Percentiles rank a stretch among this genome's conserved stretches.
Evolutionary conservation across 208 protist species (phyloP).

Genomic region (Leishmania major): DNA sequence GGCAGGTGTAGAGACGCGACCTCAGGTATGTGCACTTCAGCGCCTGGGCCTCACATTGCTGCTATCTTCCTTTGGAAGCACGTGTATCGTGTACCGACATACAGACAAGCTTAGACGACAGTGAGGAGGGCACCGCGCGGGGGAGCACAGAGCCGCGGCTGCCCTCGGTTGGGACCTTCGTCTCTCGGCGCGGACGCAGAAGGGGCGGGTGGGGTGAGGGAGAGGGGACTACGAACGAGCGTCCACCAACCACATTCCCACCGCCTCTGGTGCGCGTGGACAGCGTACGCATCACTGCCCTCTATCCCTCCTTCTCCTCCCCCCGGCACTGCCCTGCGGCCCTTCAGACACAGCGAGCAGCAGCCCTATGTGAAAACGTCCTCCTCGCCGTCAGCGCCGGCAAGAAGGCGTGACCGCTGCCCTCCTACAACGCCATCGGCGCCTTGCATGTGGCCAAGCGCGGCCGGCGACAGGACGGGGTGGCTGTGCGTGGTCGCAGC

Average conservation of each 20-base stretch:
- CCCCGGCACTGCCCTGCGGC: background rate
- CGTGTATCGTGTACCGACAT: background rate
- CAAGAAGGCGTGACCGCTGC: slow-evolving; percentile 28
- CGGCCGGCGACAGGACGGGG: slow-evolving; percentile 21
- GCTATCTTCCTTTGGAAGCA: background rate
- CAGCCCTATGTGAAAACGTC: background rate
- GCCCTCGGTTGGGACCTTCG: background rate
- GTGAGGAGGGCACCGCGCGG: no score
- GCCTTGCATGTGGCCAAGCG: slow-evolving; percentile 22
- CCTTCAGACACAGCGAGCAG: background rate
- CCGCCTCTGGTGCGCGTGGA: background rate
- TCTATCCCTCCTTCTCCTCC: background rate
- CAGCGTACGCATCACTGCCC: background rate
- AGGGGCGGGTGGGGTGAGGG: background rate
- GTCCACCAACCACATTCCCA: background rate
- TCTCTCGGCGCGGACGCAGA: no score
- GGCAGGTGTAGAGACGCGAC: background rate
- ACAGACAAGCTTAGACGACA: background rate
- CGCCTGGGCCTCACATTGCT: background rate
- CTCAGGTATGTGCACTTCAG: background rate
- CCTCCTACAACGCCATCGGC: slow-evolving; percentile 11
- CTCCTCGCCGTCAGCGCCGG: slow-evolving; percentile 15
- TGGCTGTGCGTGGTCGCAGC: slow-evolving; percentile 7
- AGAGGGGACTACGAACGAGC: background rate
- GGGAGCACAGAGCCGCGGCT: background rate